Conservation (phyloP, 2,329 filamentous ascomycete genomes). For the Penicillium concentricum region DNA sequence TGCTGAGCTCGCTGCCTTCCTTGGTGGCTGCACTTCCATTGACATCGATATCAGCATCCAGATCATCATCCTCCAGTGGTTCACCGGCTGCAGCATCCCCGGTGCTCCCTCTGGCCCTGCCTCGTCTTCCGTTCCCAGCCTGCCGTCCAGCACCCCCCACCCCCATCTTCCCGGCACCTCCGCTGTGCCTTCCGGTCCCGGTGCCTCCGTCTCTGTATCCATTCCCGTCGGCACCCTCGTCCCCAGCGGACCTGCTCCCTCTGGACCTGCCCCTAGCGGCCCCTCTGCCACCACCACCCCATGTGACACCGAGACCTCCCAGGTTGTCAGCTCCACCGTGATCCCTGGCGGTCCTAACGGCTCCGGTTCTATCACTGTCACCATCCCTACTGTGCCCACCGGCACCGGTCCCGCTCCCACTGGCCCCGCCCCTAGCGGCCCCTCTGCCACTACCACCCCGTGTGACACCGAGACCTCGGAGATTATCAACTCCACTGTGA, state of each 20-base stretch:
- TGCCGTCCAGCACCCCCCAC: constrained; percentile 14
- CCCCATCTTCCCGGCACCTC: constrained; percentile 8
- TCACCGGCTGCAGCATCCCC: constrained; percentile 32
- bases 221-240: neutral
- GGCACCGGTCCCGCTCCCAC: constrained; percentile 5
- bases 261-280: constrained; percentile 1
- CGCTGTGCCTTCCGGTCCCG: constrained; percentile 8
- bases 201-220: constrained; percentile 4
- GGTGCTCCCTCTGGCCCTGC: constrained; percentile 18
- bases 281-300: constrained; percentile 11
- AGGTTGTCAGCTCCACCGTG: constrained; percentile 3
- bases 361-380: neutral
- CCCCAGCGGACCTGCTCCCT: neutral
- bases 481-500: constrained; percentile 2
- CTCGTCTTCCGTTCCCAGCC: constrained; percentile 19
- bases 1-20: constrained; percentile 38
- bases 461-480: constrained; percentile 7
- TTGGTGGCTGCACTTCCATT: constrained; percentile 30
- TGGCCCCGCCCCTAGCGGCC: constrained; percentile 3
- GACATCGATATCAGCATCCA: constrained; percentile 44
- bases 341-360: constrained; percentile 1
- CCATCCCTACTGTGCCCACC: constrained; percentile 6
- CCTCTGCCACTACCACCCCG: constrained; percentile 13
- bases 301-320: constrained; percentile 7
- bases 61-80: constrained; percentile 48